Evolutionary conservation across 1,284 basidiomycete genomes (phyloP).

Genomic region (Fistulina hepatica): DNA sequence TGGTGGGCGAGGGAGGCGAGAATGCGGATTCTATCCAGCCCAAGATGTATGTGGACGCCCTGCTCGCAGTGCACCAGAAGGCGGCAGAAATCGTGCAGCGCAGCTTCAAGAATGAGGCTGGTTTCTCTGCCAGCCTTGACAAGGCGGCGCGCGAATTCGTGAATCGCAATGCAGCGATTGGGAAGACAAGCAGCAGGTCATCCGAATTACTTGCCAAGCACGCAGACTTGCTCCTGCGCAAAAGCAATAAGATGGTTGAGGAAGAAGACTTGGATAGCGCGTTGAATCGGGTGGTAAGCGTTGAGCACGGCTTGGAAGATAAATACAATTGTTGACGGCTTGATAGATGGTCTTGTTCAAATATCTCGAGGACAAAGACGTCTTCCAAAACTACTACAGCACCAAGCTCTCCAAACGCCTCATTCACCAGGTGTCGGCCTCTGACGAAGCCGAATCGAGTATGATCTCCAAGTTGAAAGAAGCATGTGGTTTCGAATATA

Average conservation of each 20-base stretch:
- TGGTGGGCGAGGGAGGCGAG: slow-evolving; percentile 59
- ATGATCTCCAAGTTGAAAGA: slow-evolving; percentile 99
- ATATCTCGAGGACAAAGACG: slow-evolving; percentile 98
- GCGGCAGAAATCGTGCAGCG: slow-evolving; percentile 85
- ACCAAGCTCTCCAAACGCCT: slow-evolving; percentile 94
- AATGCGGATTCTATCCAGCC: slow-evolving; percentile 64
- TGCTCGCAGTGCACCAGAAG: slow-evolving; percentile 87
- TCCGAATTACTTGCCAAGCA: slow-evolving; percentile 95
- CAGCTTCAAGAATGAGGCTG: slow-evolving; percentile 90
- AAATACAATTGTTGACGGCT: slow-evolving; percentile 5
- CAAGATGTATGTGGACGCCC: slow-evolving; percentile 88
- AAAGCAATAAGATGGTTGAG: slow-evolving; percentile 94
- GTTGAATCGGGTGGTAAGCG: slow-evolving; percentile 82
- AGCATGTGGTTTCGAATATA: slow-evolving; percentile 97
- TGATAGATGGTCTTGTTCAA: slow-evolving; percentile 94
- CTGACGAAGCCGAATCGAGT: slow-evolving; percentile 93
- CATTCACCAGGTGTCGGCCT: slow-evolving; percentile 87
- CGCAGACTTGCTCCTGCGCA: slow-evolving; percentile 82
- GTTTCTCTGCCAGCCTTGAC: slow-evolving; percentile 92
- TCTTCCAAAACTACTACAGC: slow-evolving; percentile 99
- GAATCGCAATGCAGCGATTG: slow-evolving; percentile 89
- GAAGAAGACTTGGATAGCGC: slow-evolving; percentile 86
- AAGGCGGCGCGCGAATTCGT: slow-evolving; percentile 96
- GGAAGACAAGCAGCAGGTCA: slow-evolving; percentile 74
- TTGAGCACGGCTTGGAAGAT: slow-evolving; percentile 14